Conservation (phyloP, 169 alveolate genomes). For the Plasmodium gaboni region DNA sequence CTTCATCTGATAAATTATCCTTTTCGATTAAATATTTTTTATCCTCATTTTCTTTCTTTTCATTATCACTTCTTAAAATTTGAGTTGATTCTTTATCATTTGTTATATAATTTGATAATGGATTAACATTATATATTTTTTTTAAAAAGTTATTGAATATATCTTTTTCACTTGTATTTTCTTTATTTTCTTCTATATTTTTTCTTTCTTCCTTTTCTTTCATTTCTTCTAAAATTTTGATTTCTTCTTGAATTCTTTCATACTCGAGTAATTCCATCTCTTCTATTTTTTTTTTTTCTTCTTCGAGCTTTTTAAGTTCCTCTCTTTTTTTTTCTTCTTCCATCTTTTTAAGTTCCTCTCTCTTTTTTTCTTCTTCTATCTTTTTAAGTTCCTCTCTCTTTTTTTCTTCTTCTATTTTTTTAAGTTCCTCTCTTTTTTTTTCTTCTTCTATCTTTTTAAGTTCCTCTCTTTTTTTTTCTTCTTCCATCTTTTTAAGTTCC, state of each 20-base stretch:
- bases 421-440: no score
- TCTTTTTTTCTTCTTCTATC: background rate
- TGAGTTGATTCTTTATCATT: constrained; percentile 10
- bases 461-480: no score
- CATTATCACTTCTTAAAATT: background rate
- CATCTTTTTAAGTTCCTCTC: background rate
- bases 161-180: constrained; percentile 7
- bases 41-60: constrained; percentile 25
- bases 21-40: background rate
- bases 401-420: constrained; percentile 4
- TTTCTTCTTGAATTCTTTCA: background rate
- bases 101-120: constrained; percentile 12
- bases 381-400: background rate
- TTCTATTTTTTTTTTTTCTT: background rate
- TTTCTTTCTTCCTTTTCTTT: background rate
- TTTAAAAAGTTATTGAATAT: constrained; percentile 29
- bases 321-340: constrained; percentile 20
- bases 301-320: constrained; percentile 1
- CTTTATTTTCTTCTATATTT: background rate
- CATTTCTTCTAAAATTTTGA: background rate
- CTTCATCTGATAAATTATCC: background rate
- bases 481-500: no score
- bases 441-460: no score
- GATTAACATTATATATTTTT: constrained; percentile 33
- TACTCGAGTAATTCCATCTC: background rate